Conservation (phyloP, 2,329 filamentous ascomycete genomes). For the Fusarium sambucinum region DNA sequence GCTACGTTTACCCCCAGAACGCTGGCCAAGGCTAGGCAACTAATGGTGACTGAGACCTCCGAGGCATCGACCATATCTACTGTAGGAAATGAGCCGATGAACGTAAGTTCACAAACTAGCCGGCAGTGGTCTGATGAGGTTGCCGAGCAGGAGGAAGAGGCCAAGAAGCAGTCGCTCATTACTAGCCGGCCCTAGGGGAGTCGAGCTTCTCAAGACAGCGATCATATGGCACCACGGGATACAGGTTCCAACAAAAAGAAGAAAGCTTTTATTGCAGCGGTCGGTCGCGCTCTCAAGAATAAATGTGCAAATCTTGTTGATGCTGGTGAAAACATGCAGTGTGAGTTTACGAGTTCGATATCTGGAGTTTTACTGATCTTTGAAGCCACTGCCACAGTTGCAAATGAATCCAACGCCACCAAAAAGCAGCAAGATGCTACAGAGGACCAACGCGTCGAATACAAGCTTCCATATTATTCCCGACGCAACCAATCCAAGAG, state of each 20-base stretch:
- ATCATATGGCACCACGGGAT: neutral
- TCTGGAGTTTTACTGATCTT: slow-evolving; percentile 22
- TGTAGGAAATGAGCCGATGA: slow-evolving; percentile 7
- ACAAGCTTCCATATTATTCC: slow-evolving; percentile 56
- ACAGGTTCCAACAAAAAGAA: slow-evolving; percentile 28
- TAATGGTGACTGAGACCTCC: slow-evolving; percentile 25
- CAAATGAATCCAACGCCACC: slow-evolving; percentile 40
- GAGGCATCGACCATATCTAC: slow-evolving; percentile 27
- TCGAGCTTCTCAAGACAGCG: slow-evolving; percentile 1
- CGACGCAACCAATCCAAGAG: slow-evolving; percentile 63
- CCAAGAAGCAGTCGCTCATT: slow-evolving; percentile 1
- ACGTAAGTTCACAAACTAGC: slow-evolving; percentile 32
- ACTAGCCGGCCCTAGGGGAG: slow-evolving; percentile 24
- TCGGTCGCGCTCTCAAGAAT: slow-evolving; percentile 38
- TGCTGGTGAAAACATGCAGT: slow-evolving; percentile 3
- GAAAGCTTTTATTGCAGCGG: slow-evolving; percentile 39
- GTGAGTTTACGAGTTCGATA: slow-evolving; percentile 29
- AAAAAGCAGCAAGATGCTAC: slow-evolving; percentile 34
- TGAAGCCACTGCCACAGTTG: slow-evolving; percentile 36
- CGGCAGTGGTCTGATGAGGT: slow-evolving; percentile 51
- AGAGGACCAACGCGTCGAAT: slow-evolving; percentile 32
- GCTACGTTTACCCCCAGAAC: slow-evolving; percentile 66
- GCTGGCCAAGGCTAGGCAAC: slow-evolving; percentile 34
- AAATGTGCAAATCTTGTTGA: slow-evolving; percentile 5
- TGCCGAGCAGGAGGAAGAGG: slow-evolving; percentile 42